Evolutionary conservation across 2,329 filamentous ascomycete species (phyloP).

Genomic region (Penicillium brevicompactum): DNA sequence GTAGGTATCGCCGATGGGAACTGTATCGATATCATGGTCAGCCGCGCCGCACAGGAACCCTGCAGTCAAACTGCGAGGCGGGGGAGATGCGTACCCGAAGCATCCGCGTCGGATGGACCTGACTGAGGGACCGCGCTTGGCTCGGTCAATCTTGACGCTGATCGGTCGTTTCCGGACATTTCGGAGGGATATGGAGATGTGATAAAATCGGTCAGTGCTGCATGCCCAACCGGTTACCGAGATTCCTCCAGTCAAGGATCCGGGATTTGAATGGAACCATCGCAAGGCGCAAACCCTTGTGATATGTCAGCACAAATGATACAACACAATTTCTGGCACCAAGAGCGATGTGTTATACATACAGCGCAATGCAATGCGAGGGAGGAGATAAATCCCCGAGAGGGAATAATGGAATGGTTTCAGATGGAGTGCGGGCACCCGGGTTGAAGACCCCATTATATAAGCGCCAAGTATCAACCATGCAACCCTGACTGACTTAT

Average conservation of each 20-base stretch:
- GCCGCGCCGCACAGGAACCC: not conserved
- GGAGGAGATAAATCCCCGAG: slow-evolving; percentile 4
- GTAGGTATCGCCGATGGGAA: slow-evolving; percentile 19
- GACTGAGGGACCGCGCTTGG: slow-evolving; percentile 1
- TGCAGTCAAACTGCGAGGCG: not conserved
- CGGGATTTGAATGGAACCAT: slow-evolving; percentile 23
- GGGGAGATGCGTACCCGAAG: slow-evolving; percentile 11
- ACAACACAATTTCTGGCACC: not conserved
- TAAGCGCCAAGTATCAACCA: slow-evolving; percentile 11
- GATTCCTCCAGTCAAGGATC: slow-evolving; percentile 23
- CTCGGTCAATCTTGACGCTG: slow-evolving; percentile 9
- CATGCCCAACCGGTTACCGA: slow-evolving; percentile 21
- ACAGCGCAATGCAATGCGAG: slow-evolving; percentile 11
- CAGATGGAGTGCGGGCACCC: slow-evolving; percentile 3
- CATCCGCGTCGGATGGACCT: slow-evolving; percentile 9
- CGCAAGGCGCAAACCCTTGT: slow-evolving; percentile 13
- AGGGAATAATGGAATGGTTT: slow-evolving; percentile 2
- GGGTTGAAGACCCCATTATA: slow-evolving; percentile 1
- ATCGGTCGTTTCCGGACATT: slow-evolving; percentile 20
- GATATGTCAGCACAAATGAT: slow-evolving; percentile 3
- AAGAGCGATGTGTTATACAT: not conserved
- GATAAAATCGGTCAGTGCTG: slow-evolving; percentile 12
- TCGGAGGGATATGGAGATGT: slow-evolving; percentile 7
- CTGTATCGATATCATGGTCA: slow-evolving; percentile 12
- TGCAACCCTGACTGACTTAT: not conserved